A percentile compares a stretch with the other conserved stretches of the same genome.
Evolutionary conservation across 441 rosid species (phyloP).

Genomic region (Euphorbia celastroides): DNA sequence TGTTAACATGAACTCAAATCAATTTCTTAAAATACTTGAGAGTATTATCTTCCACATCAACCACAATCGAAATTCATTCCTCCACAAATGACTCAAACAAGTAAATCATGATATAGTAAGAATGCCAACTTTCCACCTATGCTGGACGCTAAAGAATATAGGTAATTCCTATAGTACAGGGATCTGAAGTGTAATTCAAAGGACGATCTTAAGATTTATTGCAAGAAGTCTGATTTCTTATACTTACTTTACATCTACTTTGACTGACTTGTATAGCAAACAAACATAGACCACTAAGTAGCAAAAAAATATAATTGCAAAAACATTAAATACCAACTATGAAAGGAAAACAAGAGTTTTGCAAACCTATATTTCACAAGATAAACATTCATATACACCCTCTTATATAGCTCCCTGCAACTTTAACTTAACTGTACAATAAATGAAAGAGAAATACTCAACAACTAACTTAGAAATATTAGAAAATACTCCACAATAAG

Average conservation of each 20-base stretch:
- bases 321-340: constrained; percentile 10
- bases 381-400: constrained; percentile 37
- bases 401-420: constrained; percentile 27
- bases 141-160: background rate
- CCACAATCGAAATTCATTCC: background rate
- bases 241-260: constrained; percentile 1
- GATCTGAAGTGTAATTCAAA: background rate
- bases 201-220: background rate
- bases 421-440: constrained; percentile 47
- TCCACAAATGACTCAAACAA: background rate
- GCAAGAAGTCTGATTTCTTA: background rate
- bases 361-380: constrained; percentile 38
- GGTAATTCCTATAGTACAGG: background rate
- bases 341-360: constrained; percentile 15
- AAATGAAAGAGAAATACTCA: constrained; percentile 28
- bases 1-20: background rate
- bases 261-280: background rate
- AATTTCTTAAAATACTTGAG: background rate
- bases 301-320: background rate
- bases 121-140: background rate
- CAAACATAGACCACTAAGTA: background rate
- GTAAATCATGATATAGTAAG: background rate
- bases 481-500: constrained; percentile 33
- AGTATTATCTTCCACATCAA: background rate
- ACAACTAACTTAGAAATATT: constrained; percentile 37